Evolutionary conservation across 202 grass and related monocot species (phyloP).

Genomic region (Schoenoplectus triqueter): DNA sequence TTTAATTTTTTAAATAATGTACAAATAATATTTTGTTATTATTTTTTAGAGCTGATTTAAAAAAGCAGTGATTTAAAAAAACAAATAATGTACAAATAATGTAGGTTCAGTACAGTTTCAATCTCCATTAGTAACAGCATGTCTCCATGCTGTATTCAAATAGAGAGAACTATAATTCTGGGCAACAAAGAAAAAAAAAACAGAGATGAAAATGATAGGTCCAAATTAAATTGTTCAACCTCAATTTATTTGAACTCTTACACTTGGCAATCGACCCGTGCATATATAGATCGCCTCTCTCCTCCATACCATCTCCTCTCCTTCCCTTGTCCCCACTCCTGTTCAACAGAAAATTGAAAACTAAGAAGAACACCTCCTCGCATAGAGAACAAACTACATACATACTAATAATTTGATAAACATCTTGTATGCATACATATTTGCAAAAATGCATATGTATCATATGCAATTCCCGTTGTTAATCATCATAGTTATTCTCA

Average conservation of each 20-base stretch:
- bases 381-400: not conserved
- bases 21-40: no score
- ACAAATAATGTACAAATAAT: no score
- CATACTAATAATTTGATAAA: not conserved
- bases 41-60: no score
- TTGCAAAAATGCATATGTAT: constrained; percentile 5
- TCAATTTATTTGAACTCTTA: not conserved
- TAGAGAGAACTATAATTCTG: not conserved
- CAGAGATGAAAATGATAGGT: not conserved
- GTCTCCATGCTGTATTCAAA: not conserved
- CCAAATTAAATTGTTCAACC: constrained; percentile 6
- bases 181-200: constrained; percentile 15
- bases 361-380: no score
- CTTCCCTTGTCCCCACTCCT: not conserved
- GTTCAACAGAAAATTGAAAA: not conserved
- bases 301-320: not conserved
- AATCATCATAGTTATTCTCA: constrained; percentile 20
- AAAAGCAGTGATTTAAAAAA: no score
- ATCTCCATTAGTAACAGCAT: not conserved
- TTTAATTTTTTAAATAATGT: no score
- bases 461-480: not conserved
- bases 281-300: constrained; percentile 18
- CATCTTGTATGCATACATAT: not conserved
- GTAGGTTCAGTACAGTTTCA: not conserved
- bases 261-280: not conserved